Evolutionary conservation across 805 yeast species (phyloP).

Genomic region (Kazachstania martiniae): DNA sequence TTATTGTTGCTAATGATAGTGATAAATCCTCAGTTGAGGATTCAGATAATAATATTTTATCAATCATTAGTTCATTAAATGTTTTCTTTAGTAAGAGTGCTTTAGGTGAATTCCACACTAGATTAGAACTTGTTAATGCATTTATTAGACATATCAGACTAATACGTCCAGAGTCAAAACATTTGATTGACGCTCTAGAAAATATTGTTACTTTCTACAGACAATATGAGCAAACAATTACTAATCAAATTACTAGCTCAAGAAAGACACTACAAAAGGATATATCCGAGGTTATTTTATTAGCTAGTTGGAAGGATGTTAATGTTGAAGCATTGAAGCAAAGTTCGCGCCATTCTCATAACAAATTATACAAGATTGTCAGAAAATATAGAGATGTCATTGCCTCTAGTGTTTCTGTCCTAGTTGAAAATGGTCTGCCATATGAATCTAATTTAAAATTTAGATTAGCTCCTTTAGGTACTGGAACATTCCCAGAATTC

Average conservation of each 20-base stretch:
- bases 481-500: conserved; percentile 4
- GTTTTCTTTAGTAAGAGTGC: conserved; percentile 66
- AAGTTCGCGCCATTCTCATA: conserved; percentile 85
- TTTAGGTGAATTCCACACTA: conserved; percentile 56
- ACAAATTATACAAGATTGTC: conserved; percentile 69
- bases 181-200: conserved; percentile 19
- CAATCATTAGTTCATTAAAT: no score
- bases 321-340: conserved; percentile 89
- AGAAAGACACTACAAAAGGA: conserved; percentile 62
- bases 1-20: conserved; percentile 38
- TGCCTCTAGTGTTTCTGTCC: conserved; percentile 36
- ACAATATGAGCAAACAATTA: conserved; percentile 49
- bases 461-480: conserved; percentile 2
- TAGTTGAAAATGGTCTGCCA: conserved; percentile 54
- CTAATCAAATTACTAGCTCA: conserved; percentile 33
- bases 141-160: conserved; percentile 44
- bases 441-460: conserved; percentile 5
- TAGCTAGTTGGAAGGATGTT: conserved; percentile 97
- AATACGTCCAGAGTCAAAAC: conserved; percentile 19
- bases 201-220: conserved; percentile 47
- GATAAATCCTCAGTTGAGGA: not conserved
- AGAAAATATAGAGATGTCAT: conserved; percentile 67
- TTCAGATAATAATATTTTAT: conserved; percentile 31
- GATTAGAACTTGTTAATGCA: conserved; percentile 53
- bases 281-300: conserved; percentile 67